Conservation (phyloP, 257 asterid species). For the Orobanche coerulescens region DNA sequence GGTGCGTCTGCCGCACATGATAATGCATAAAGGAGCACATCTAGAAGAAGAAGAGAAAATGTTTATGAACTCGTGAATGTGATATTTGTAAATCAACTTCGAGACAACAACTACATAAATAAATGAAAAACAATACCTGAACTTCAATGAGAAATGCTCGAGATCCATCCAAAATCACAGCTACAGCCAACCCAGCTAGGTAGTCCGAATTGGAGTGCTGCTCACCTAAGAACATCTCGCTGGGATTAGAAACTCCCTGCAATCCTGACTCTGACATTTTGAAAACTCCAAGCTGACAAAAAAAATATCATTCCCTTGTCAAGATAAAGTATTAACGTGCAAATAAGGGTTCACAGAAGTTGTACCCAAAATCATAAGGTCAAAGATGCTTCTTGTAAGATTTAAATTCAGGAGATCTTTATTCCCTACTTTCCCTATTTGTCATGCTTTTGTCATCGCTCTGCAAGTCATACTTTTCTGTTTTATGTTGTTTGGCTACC, state of each 20-base stretch:
- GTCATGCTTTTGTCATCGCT: constrained; percentile 3
- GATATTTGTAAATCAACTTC: background rate
- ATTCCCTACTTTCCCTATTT: background rate
- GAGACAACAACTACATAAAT: background rate
- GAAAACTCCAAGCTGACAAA: constrained; percentile 82
- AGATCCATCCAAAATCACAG: constrained; percentile 86
- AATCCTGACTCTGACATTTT: constrained; percentile 71
- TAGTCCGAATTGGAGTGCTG: constrained; percentile 70
- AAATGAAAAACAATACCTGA: constrained; percentile 41
- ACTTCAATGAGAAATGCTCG: constrained; percentile 82
- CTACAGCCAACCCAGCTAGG: constrained; percentile 83
- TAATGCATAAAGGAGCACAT: background rate
- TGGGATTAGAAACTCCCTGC: constrained; percentile 74
- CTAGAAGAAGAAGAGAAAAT: background rate
- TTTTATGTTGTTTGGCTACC: constrained; percentile 7
- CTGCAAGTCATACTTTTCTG: background rate
- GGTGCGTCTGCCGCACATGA: background rate
- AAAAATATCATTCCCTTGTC: constrained; percentile 7
- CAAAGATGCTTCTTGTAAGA: constrained; percentile 12
- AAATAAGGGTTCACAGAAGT: background rate
- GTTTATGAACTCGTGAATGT: background rate
- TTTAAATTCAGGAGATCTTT: constrained; percentile 4
- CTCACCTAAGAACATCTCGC: constrained; percentile 77
- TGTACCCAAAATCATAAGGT: background rate
- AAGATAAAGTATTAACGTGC: constrained; percentile 12